Base-by-base conservation (phyloP, 2,329 filamentous ascomycete species). In the Teratosphaeria pseudoeucalypti region DNA sequence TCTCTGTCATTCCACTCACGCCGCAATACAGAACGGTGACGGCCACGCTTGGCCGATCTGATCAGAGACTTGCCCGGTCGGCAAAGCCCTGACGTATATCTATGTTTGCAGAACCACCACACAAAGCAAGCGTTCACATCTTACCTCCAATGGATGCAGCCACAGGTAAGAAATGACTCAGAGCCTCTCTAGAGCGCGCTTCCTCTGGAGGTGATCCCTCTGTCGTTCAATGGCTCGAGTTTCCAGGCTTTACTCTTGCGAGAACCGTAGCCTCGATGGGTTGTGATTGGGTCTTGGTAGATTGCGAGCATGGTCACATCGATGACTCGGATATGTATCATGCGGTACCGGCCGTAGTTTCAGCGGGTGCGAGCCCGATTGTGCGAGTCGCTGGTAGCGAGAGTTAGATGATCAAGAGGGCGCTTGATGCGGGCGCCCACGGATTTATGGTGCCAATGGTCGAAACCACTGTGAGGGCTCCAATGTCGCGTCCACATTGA, bases 391-490 rank as follows among this genome's bases (percentile, higher is more conserved):
- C 80, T 14, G 80, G 80, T 29, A 82, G 82, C 59, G 81, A 85
- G 71, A 75, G 78, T 55, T 84, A 81, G 82, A 83, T 84, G 81
- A 81, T 85, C 60, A 85, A 85, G 68, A 74, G 82, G 56, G 82
- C 82, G 11, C 75, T 85, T 43, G 83, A 85, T 64, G 73, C 81
- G 53, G 82, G 82, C 43, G 82, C 82, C 7, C 82, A 85, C 67
- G 82, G 81, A 34, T 77, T 85, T 39, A 72, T 84, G 32, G 81
- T 56, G 34, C 54, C 54, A 6, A 56, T 56, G 54, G 29, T 32
- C 32, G 54, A 56, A 9, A 56, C 54, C 82, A 4, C 81, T 80
- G 3, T 55, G n/a, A 23, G 43, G 6, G 9, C 4, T 49, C 6
- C 10, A 10, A 6, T 49, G 3, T 23, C n/a, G 6, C 43, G 16